Evolutionary conservation across 192 early-diverging fungal genomes (phyloP).

Genomic region (Jimgerdemannia flammicorona): DNA sequence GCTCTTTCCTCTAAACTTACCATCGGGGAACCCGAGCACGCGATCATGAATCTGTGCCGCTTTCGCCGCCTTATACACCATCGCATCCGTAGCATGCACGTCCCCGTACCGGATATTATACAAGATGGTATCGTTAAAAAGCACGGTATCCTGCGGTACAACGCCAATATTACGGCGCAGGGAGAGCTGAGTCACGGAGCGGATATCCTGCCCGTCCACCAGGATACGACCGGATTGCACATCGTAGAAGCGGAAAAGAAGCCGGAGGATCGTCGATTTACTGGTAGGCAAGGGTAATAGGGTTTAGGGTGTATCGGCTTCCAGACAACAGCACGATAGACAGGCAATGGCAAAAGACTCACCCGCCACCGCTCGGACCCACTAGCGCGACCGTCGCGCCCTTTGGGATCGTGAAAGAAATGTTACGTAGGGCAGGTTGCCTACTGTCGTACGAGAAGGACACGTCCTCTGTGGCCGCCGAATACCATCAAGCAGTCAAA

Average conservation of each 20-base stretch:
- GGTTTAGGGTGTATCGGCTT: too few species aligned
- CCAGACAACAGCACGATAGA: not conserved
- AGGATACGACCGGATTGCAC: slow-evolving; percentile 71
- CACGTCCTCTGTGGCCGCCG: slow-evolving; percentile 52
- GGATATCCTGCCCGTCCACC: slow-evolving; percentile 85
- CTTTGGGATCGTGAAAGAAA: slow-evolving; percentile 66
- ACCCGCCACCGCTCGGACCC: slow-evolving; percentile 71
- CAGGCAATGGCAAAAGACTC: not conserved
- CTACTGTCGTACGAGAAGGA: slow-evolving; percentile 68
- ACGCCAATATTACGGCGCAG: slow-evolving; percentile 85
- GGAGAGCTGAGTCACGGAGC: slow-evolving; percentile 58
- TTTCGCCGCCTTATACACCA: slow-evolving; percentile 66
- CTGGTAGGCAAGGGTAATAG: not conserved
- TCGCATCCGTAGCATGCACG: slow-evolving; percentile 58
- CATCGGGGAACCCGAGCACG: slow-evolving; percentile 73
- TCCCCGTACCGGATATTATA: slow-evolving; percentile 95
- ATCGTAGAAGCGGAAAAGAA: slow-evolving; percentile 94
- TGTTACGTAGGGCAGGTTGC: slow-evolving; percentile 64
- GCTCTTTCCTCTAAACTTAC: slow-evolving; percentile 23
- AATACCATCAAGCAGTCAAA: not conserved
- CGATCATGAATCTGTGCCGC: slow-evolving; percentile 81
- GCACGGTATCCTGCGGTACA: slow-evolving; percentile 93
- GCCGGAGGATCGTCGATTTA: slow-evolving; percentile 71
- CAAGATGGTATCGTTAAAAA: slow-evolving; percentile 93
- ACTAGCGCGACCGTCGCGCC: slow-evolving; percentile 77